Conservation (phyloP, 164 flowering plant genomes). For the Nymphaea thermarum region DNA sequence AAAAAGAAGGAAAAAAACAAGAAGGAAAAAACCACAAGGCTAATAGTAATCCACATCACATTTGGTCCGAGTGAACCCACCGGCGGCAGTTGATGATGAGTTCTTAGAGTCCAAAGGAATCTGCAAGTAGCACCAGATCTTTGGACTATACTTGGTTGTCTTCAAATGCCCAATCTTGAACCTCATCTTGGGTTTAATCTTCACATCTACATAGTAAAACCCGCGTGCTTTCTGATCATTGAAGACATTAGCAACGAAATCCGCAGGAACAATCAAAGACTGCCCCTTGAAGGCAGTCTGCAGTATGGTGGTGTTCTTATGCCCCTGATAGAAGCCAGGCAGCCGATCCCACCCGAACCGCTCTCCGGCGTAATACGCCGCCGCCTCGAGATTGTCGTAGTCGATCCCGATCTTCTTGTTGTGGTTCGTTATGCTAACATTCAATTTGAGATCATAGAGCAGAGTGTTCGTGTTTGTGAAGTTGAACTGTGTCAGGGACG, state of each 20-base stretch:
- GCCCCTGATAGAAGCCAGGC: conserved; percentile 47
- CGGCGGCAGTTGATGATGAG: neutral
- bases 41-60: conserved; percentile 7
- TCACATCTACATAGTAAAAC: conserved; percentile 14
- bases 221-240: conserved; percentile 6
- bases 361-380: conserved; percentile 34
- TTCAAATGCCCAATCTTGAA: conserved; percentile 31
- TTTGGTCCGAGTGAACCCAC: conserved; percentile 6
- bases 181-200: conserved; percentile 24
- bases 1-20: neutral
- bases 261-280: neutral
- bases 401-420: conserved; percentile 58
- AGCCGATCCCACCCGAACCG: conserved; percentile 16
- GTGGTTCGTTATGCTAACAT: conserved; percentile 54
- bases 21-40: neutral
- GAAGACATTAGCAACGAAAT: neutral
- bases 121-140: conserved; percentile 17
- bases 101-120: conserved; percentile 14
- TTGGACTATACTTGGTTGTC: conserved; percentile 10
- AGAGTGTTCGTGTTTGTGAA: conserved; percentile 26
- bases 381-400: conserved; percentile 55
- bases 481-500: conserved; percentile 17
- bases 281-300: conserved; percentile 24
- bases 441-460: conserved; percentile 44
- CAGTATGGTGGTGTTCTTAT: conserved; percentile 32